Evolutionary conservation across 306 rosid species (phyloP), one percentile per base, ranked within the genome.

Genomic region (Castanopsis chinensis): DNA sequence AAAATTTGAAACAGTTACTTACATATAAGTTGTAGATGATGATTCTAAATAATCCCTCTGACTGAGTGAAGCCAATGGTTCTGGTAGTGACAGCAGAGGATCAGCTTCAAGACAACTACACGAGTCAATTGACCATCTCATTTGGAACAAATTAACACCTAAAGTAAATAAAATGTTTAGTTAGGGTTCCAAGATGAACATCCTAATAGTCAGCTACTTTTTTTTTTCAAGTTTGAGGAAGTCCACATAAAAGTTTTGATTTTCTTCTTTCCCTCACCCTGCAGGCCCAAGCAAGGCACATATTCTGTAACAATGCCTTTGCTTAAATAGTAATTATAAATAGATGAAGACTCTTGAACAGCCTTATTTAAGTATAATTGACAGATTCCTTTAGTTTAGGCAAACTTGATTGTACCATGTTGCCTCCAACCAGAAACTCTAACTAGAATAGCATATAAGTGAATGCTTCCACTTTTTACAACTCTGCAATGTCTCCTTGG

Each of bases 61-160:
- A 28, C 72, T 68, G 3, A 79, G 77, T 59, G 82, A 72, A 76
- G 74, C 33, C 9, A 85, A 28, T 10, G 69, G 58, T 20, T 57
- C 72, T 3, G 76, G 71, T 76, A 85, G 54, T 18, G 52, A 71
- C 74, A 55, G 17, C 33, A 19, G 35, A 43, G 18, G 9, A 74
- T 63, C 13, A 30, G 57, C 69, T 75, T 64, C 23, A 7, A 5
- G 27, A 73, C 12, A 54, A 11, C 59, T 33, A 15, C 49, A 45
- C 1, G 56, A 51, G 3, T 53, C 64, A 51, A 60, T 54, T 12
- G 86, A 73, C 89, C 86, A 85, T 72, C 30, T 82, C 84, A 82
- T 82, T 82, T 68, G 88, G 89, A 82, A 79, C 65, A 10, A 43
- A 54, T 71, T 67, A 20, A 78, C 43, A 6, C 82, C 84, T 86